These are phyloP conservation scores for Carallia brachiata DNA, from an alignment of 345 rosid species.

Conservation along the genomic window DNA sequence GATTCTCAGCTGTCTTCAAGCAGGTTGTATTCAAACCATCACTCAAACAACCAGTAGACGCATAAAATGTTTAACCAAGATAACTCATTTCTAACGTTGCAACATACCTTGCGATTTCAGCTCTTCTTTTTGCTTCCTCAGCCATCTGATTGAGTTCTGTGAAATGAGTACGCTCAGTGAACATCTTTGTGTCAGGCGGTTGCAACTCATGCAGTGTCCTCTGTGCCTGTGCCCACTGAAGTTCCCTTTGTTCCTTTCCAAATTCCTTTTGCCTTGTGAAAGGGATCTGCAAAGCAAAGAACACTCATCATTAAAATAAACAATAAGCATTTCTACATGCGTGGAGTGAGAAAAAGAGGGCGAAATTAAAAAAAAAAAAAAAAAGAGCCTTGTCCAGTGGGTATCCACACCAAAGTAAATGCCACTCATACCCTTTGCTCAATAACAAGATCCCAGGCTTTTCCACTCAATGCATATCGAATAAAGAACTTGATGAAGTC, in stretches of 20 bases:
- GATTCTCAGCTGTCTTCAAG: neutral
- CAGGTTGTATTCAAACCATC: neutral
- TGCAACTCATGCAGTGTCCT: slow-evolving; percentile 94
- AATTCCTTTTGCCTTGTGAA: slow-evolving; percentile 97
- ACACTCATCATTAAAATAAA: slow-evolving; percentile 12
- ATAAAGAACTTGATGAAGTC: slow-evolving; percentile 88
- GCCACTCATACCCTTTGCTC: slow-evolving; percentile 83
- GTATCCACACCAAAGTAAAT: neutral
- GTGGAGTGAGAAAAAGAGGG: neutral
- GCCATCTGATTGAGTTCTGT: slow-evolving; percentile 93
- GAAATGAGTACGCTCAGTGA: slow-evolving; percentile 74
- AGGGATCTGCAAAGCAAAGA: slow-evolving; percentile 61
- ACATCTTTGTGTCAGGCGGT: slow-evolving; percentile 93
- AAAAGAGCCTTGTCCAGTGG: neutral
- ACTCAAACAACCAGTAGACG: neutral
- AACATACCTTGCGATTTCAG: slow-evolving; percentile 86
- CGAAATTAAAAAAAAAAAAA: neutral
- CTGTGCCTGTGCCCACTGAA: slow-evolving; percentile 99
- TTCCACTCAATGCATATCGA: slow-evolving; percentile 89
- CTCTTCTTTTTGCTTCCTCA: slow-evolving; percentile 97
- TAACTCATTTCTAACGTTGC: neutral
- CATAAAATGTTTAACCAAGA: neutral
- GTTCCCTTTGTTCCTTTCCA: slow-evolving; percentile 97
- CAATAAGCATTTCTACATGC: neutral
- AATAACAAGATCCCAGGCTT: slow-evolving; percentile 98